A percentile compares a stretch with the other conserved stretches of the same genome.
phyloP scores from a whole-genome alignment of 2,329 filamentous ascomycete species.

The Paracoccidioides brasiliensis region DNA sequence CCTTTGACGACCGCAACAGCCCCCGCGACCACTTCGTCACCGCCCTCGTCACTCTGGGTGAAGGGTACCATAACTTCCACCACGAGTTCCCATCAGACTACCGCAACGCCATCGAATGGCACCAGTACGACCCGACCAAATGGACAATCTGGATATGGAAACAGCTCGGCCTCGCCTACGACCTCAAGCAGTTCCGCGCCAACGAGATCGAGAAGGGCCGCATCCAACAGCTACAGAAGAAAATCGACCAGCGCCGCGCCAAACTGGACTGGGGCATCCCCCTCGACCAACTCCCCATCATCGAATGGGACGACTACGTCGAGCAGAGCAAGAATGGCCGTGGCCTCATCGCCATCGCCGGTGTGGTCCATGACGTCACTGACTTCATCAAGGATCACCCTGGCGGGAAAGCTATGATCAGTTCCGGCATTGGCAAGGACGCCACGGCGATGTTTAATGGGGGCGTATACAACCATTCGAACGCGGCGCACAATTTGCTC shows the following conservation, averaged over 20 bases:
- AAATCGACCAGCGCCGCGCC: conserved; percentile 74
- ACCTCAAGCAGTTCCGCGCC: conserved; percentile 79
- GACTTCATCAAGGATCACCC: conserved; percentile 81
- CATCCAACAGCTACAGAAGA: conserved; percentile 81
- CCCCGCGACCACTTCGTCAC: conserved; percentile 81
- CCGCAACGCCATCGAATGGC: conserved; percentile 83
- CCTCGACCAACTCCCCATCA: conserved; percentile 70
- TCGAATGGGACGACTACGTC: conserved; percentile 78
- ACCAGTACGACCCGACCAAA: conserved; percentile 85
- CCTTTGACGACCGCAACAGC: conserved; percentile 85
- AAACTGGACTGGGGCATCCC: conserved; percentile 77
- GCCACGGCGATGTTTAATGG: conserved; percentile 86
- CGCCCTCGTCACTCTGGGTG: conserved; percentile 69
- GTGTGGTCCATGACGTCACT: conserved; percentile 73
- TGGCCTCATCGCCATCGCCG: conserved; percentile 63
- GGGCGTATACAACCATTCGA: conserved; percentile 79
- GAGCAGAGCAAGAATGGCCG: conserved; percentile 63
- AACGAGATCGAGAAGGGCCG: conserved; percentile 91
- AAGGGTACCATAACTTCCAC: conserved; percentile 92
- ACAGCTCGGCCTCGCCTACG: conserved; percentile 68
- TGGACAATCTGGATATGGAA: conserved; percentile 80
- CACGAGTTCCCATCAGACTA: conserved; percentile 91
- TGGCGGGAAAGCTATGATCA: conserved; percentile 80
- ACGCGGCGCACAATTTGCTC: conserved; percentile 77
- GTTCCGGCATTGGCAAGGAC: conserved; percentile 70